Base-by-base conservation (phyloP, 1,284 basidiomycete species). In the Inonotus obliquus region DNA sequence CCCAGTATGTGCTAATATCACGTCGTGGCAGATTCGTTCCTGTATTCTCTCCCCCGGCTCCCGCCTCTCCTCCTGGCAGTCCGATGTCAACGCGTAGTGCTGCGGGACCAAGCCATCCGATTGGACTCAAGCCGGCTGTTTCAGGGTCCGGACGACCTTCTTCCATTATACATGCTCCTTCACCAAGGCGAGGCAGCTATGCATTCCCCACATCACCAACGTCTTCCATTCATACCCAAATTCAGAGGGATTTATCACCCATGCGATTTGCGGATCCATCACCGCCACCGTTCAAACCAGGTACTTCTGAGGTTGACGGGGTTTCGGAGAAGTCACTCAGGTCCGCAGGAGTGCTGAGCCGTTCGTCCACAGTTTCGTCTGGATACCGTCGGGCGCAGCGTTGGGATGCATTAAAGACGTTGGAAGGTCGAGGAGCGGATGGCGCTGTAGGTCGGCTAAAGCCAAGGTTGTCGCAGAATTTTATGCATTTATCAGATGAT, bases 391-490 rank as follows among this genome's bases (percentile, higher is more conserved):
- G 71, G 54, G 71, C 69, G 47, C 74, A 78, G 60, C 75, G 77
- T 1, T 75, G 72, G 60, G 80, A 82, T 39, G 86, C 86, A 0
- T 79, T 88, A 9, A 86, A 85, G 0, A 77, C 80, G 41, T 78
- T 88, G 27, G 86, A 88, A 66, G 86, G 86, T 9, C 82, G 81
- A 19, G 72, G 66, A 60, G 64, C 60, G 55, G 65, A 62, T 65
- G 48, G 63, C 61, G 64, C 59, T 1, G 63, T 57, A 6, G 53
- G 65, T 35, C 66, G 67, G 29, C 29, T 54, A 60, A 11, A 52
- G 56, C 57, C 66, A 57, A 45, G 25, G 63, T 60, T 61, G 54
- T 61, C 73, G 56, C 66, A 70, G 63, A 19, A 47, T 27, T 52
- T 70, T 67, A 65, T 73, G 67, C 54, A 66, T 10, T 53, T 68